These are phyloP conservation scores for Diplogelasinospora grovesii DNA, from an alignment of 495 filamentous ascomycete genomes.

Conservation along the genomic window DNA sequence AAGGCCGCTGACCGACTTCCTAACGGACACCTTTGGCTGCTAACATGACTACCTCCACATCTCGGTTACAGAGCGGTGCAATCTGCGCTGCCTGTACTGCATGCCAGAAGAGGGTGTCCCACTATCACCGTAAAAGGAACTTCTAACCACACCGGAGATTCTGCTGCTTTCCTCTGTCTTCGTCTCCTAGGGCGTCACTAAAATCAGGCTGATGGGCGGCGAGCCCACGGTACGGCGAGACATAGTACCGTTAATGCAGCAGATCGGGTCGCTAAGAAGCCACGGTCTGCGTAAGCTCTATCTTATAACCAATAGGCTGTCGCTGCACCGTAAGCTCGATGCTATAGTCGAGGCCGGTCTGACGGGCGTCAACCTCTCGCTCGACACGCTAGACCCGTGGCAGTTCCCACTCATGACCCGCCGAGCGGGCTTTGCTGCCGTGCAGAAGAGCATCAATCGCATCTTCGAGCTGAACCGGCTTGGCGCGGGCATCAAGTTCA, in stretches of 20 bases:
- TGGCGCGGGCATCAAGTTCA: slow-evolving; percentile 79
- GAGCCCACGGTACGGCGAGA: slow-evolving; percentile 91
- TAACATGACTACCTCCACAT: slow-evolving; percentile 96
- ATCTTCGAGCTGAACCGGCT: slow-evolving; percentile 80
- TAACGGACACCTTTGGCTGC: slow-evolving; percentile 82
- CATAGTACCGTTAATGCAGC: slow-evolving; percentile 82
- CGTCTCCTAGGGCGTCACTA: slow-evolving; percentile 87
- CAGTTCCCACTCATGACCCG: slow-evolving; percentile 96
- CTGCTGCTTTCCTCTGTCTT: slow-evolving; percentile 87
- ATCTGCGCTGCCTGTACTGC: slow-evolving; percentile 86
- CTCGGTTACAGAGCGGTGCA: slow-evolving; percentile 91
- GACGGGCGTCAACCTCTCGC: slow-evolving; percentile 85
- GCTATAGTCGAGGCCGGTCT: slow-evolving; percentile 88
- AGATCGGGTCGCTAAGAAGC: slow-evolving; percentile 68
- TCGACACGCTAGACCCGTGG: slow-evolving; percentile 90
- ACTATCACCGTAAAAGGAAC: slow-evolving; percentile 67
- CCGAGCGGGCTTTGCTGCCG: slow-evolving; percentile 78
- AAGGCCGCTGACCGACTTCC: slow-evolving; percentile 84
- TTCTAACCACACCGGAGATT: slow-evolving; percentile 89
- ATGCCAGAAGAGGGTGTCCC: slow-evolving; percentile 95
- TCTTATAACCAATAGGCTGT: slow-evolving; percentile 89
- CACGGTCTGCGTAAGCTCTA: slow-evolving; percentile 79
- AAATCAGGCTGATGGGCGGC: slow-evolving; percentile 91
- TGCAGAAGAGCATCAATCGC: slow-evolving; percentile 79
- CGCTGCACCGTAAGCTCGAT: slow-evolving; percentile 82